These are phyloP conservation scores for Globisporangium spinosum DNA, from an alignment of 352 stramenopile genomes.

Conservation along the genomic window DNA sequence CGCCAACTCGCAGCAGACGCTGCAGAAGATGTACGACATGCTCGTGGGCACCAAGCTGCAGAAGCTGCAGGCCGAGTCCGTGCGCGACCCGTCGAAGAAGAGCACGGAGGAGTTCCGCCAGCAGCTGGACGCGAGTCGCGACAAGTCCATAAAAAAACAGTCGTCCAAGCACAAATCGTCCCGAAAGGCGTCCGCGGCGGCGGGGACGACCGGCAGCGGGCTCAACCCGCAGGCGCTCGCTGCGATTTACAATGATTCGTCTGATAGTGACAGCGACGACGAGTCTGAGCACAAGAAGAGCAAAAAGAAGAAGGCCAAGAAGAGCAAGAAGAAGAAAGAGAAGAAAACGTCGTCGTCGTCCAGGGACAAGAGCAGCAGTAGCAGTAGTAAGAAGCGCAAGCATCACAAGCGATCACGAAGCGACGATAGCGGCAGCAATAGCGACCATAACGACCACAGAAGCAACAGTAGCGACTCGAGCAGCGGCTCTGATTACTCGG, in stretches of 20 bases:
- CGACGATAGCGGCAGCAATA: slow-evolving; percentile 9
- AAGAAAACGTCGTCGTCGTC: slow-evolving; percentile 30
- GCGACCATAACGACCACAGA: not conserved
- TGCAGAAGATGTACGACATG: slow-evolving; percentile 79
- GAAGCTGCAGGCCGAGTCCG: slow-evolving; percentile 62
- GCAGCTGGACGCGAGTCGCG: slow-evolving; percentile 60
- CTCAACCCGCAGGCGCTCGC: slow-evolving; percentile 72
- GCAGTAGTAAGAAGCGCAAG: slow-evolving; percentile 17
- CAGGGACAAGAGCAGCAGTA: slow-evolving; percentile 13
- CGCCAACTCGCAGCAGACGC: slow-evolving; percentile 49
- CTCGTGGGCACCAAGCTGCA: slow-evolving; percentile 64
- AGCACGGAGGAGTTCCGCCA: slow-evolving; percentile 53
- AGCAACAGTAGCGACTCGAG: slow-evolving; percentile 14
- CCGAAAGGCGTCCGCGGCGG: slow-evolving; percentile 16
- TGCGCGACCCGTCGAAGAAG: slow-evolving; percentile 33
- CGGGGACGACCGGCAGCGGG: slow-evolving; percentile 31
- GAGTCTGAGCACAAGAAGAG: slow-evolving; percentile 25
- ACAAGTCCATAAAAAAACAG: slow-evolving; percentile 52
- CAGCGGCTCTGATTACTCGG: slow-evolving; percentile 19
- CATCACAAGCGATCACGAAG: slow-evolving; percentile 24
- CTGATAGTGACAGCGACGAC: slow-evolving; percentile 27
- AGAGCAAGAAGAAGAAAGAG: slow-evolving; percentile 43
- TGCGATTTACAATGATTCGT: slow-evolving; percentile 44
- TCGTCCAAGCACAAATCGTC: slow-evolving; percentile 34
- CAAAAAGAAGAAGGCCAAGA: slow-evolving; percentile 29